Evolutionary conservation across 306 rosid species (phyloP), one percentile per base, ranked within the genome.

Genomic region (Cicer bijugum): DNA sequence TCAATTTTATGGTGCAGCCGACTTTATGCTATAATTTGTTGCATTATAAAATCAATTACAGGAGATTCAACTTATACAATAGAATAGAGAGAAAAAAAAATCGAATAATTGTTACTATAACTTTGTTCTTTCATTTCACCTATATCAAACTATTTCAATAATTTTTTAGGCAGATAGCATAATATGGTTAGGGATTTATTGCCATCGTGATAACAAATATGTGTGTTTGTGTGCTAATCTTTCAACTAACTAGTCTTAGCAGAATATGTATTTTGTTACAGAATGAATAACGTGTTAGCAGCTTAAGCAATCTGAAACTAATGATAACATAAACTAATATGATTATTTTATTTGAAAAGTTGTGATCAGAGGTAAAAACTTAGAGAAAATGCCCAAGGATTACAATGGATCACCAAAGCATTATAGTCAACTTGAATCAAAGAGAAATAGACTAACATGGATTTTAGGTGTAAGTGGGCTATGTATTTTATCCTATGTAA

Each of bases 341-440:
- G 9, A 14, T 45, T 52, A 14, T 28, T 45, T 74, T 38, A 43
- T 57, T 46, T 67, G 64, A 63, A 77, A 66, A 16, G 15, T 17
- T 76, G 10, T 37, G 52, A 37, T 16, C 61, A 80, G 74, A 64
- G 69, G 11, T n/a, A 20, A 43, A 72, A 82, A 17, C 35, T 12
- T 23, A 42, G 14, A 35, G 59, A 81, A 81, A 78, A 91, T 91
- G 97, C 89, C 88, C 12, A 90, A 93, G 84, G 96, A 94, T 0
- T 82, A 88, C 80, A 82, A 75, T 78, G 96, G 97, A 81, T 91
- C 97, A 14, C 97, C 97, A 9, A 94, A 94, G 88, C 95, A 86
- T 46, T 83, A 88, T 35, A 48, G 6, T 77, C 96, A 87, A 28
- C 51, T 86, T 2, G 97, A 94, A 39, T 72, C 88, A 0, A 89